phyloP scores from a whole-genome alignment of 2,329 filamentous ascomycete species.

The Ophiostoma triangulosporum region DNA sequence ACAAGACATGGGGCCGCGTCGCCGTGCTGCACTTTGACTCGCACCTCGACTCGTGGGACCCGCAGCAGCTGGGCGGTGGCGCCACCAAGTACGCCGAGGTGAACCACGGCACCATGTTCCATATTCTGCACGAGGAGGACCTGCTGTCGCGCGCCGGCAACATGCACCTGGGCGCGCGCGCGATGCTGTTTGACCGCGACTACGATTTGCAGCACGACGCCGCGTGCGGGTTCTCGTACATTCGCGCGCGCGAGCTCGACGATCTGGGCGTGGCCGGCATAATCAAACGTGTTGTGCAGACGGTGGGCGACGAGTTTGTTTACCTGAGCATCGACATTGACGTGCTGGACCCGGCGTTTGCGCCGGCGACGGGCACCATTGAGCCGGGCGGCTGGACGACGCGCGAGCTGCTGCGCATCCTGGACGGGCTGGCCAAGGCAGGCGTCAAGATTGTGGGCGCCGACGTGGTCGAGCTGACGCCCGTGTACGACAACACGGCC shows the following conservation, averaged over 20 bases:
- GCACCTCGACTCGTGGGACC: constrained; percentile 55
- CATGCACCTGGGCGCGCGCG: constrained; percentile 46
- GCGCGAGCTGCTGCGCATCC: constrained; percentile 59
- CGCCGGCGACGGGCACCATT: constrained; percentile 55
- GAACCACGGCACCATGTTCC: constrained; percentile 48
- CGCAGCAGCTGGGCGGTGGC: constrained; percentile 33
- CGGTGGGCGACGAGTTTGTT: neutral
- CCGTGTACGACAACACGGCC: constrained; percentile 59
- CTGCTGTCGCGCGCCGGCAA: neutral
- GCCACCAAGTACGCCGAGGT: constrained; percentile 44
- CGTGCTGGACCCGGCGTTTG: constrained; percentile 42
- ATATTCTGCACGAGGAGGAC: constrained; percentile 45
- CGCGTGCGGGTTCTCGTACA: constrained; percentile 42
- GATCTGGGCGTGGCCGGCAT: constrained; percentile 52
- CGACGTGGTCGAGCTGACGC: constrained; percentile 69
- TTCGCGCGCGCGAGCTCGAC: constrained; percentile 55
- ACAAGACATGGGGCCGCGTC: constrained; percentile 3
- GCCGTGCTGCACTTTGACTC: constrained; percentile 49
- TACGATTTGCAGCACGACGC: constrained; percentile 41
- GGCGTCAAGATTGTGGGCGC: constrained; percentile 61
- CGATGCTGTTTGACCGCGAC: constrained; percentile 33
- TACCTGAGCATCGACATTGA: neutral
- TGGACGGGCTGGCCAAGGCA: constrained; percentile 49
- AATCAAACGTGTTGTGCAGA: constrained; percentile 47
- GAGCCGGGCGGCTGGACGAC: constrained; percentile 74